Base-by-base conservation (phyloP, 78 protist genomes). In the Salpingoeca rosetta region DNA sequence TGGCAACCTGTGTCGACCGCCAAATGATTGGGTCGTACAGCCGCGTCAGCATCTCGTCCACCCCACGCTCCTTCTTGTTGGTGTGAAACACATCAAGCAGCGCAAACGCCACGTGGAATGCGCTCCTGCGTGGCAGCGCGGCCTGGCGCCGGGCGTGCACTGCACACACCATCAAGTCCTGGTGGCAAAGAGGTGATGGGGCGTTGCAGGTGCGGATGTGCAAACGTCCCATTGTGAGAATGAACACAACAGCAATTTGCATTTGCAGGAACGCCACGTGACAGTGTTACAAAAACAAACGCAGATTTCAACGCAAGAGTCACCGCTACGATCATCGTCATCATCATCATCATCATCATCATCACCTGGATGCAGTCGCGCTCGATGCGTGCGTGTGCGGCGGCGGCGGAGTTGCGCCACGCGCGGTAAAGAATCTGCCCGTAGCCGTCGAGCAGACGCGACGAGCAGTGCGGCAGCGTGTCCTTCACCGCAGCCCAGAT, bases 1-100 rank as follows among this genome's bases (percentile, higher is more conserved):
- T 86, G 38, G 86, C 84, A 26, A 36, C 91, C 35, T 36, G 10
- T 79, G 86, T 80, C 31, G 86, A 35, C 40, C 91, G 57, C 86
- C 83, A 88, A 36, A 88, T 73, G 17, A 88, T 78, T 38, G 91
- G 91, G 37, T 85, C 85, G 86, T 86, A 88, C 76, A 88, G 85
- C 24, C 85, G 77, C 26, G 78, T 3, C 37, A 88, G 85, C 88
- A 87, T 80, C 38, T 1, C 85, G 37, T 88, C 91, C 40, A 85
- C 88, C 17, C 88, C 88, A 11, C 42, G 39, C 39, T 26, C 36
- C 43, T 35, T 0, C 85, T 88, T 85, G 35, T 65, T 76, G 31
- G 0, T n/a, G 76, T 86, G 88, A 27, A 57, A 43, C 22, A n/a
- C 1, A 1, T 7, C 35, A 7, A 81, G 83, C n/a, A 88, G 1